phyloP scores from a whole-genome alignment of 305 asterid genomes.

The Plantago coronopus region DNA sequence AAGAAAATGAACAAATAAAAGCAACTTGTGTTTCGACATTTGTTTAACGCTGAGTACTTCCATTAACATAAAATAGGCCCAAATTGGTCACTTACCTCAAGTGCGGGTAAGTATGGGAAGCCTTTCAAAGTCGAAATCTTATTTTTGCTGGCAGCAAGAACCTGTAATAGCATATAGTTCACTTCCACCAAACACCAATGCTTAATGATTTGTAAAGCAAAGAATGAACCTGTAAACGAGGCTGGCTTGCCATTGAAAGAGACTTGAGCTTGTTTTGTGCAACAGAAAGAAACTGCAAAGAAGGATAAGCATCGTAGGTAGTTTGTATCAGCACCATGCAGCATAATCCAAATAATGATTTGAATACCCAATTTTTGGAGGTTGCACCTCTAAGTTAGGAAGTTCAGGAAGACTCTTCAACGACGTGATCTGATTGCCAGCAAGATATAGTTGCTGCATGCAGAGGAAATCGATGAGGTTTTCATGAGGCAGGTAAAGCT shows the following conservation, averaged over 20 bases:
- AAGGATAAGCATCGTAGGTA: constrained; percentile 15
- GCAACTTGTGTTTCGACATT: constrained; percentile 6
- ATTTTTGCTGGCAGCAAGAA: constrained; percentile 97
- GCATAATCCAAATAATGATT: constrained; percentile 21
- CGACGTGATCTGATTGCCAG: constrained; percentile 96
- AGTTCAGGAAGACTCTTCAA: constrained; percentile 96
- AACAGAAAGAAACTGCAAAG: constrained; percentile 87
- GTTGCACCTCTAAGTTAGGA: constrained; percentile 92
- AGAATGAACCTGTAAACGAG: constrained; percentile 84
- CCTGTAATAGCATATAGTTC: constrained; percentile 44
- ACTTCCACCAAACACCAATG: constrained; percentile 18
- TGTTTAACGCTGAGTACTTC: constrained; percentile 6
- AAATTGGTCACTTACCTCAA: constrained; percentile 69
- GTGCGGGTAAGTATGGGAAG: constrained; percentile 88
- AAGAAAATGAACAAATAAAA: constrained; percentile 2
- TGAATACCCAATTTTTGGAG: constrained; percentile 16
- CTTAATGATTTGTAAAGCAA: constrained; percentile 25
- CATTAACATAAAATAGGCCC: not conserved
- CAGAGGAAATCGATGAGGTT: constrained; percentile 16
- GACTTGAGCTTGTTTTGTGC: constrained; percentile 98
- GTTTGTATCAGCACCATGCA: constrained; percentile 17
- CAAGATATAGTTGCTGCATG: constrained; percentile 96
- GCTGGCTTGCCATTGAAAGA: constrained; percentile 97
- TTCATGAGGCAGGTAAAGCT: constrained; percentile 11
- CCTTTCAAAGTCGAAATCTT: constrained; percentile 95